phyloP scores from a whole-genome alignment of 106 monocot species.

The Acorus gramineus region DNA sequence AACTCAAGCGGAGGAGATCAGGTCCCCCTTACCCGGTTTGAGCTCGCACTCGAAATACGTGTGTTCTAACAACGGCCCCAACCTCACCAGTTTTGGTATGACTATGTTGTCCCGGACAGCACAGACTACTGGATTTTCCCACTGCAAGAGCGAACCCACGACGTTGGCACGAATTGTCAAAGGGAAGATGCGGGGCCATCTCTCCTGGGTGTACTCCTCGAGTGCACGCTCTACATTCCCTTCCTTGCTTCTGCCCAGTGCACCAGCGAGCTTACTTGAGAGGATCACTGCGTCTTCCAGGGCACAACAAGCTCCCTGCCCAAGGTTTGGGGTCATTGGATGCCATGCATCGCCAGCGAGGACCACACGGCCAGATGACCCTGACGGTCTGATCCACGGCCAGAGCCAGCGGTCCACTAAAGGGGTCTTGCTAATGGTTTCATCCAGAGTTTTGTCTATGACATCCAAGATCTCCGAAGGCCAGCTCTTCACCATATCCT shows the following conservation, averaged over 20 bases:
- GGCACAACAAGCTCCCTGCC: constrained; percentile 86
- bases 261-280: constrained; percentile 38
- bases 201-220: constrained; percentile 36
- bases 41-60: constrained; percentile 79
- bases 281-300: constrained; percentile 75
- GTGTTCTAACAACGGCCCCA: constrained; percentile 73
- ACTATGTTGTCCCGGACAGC: constrained; percentile 46
- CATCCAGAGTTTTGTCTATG: constrained; percentile 54
- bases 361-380: constrained; percentile 34
- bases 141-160: constrained; percentile 72
- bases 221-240: constrained; percentile 35
- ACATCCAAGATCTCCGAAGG: constrained; percentile 47
- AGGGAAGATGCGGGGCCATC: constrained; percentile 69
- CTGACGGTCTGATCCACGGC: constrained; percentile 55
- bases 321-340: constrained; percentile 95
- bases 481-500: constrained; percentile 54
- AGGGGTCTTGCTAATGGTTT: constrained; percentile 49
- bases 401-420: constrained; percentile 93
- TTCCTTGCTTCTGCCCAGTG: constrained; percentile 6
- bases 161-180: constrained; percentile 59
- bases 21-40: neutral
- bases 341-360: constrained; percentile 94
- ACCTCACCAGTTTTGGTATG: constrained; percentile 66
- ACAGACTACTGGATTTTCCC: constrained; percentile 68
- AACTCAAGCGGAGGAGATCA: no score